These are phyloP conservation scores for Rhizopogon vinicolor DNA, from an alignment of 768 basidiomycete species.

Conservation along the genomic window DNA sequence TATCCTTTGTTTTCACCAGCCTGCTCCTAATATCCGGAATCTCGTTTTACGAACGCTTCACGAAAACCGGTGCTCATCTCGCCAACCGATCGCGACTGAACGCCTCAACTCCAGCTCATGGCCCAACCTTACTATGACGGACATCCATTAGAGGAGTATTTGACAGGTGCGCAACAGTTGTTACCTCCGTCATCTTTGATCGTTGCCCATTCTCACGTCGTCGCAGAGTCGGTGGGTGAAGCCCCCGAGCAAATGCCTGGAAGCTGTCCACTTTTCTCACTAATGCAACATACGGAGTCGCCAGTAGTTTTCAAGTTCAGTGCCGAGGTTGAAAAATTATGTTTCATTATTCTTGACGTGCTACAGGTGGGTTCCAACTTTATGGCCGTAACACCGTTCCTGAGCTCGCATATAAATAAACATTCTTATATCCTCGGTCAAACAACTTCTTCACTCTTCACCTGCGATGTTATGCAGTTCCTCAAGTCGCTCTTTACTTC, in stretches of 20 bases:
- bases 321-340: conserved; percentile 23
- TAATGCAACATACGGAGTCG: conserved; percentile 11
- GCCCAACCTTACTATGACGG: conserved; percentile 76
- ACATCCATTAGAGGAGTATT: conserved; percentile 70
- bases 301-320: conserved; percentile 12
- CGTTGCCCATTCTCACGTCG: conserved; percentile 5
- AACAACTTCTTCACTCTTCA: conserved; percentile 4
- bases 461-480: conserved; percentile 25
- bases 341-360: conserved; percentile 15
- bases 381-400: conserved; percentile 10
- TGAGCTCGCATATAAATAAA: conserved; percentile 6
- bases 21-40: conserved; percentile 18
- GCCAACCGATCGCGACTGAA: background rate
- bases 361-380: conserved; percentile 33
- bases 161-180: conserved; percentile 46
- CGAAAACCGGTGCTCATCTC: conserved; percentile 15
- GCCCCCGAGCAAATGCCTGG: conserved; percentile 54
- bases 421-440: background rate
- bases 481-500: conserved; percentile 33
- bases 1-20: conserved; percentile 17
- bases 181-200: background rate
- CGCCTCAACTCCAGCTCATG: conserved; percentile 35
- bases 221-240: conserved; percentile 54
- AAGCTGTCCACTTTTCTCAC: conserved; percentile 31
- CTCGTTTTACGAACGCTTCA: conserved; percentile 15